These are phyloP conservation scores for Pezicula carpinea DNA, from an alignment of 2,329 filamentous ascomycete genomes.

Conservation along the genomic window DNA sequence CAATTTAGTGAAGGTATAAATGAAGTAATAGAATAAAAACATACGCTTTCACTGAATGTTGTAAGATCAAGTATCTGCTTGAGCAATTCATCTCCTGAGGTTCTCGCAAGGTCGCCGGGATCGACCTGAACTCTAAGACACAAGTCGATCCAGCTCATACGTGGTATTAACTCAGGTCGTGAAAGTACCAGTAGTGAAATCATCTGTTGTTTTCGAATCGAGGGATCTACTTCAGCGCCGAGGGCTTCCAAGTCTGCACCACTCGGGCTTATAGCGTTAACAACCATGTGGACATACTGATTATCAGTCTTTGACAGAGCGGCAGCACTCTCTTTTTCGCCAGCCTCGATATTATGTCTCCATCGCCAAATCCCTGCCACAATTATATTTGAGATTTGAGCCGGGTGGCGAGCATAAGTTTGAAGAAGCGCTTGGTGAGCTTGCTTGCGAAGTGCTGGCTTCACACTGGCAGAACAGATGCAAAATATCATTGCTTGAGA, in stretches of 20 bases:
- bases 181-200: slow-evolving; percentile 74
- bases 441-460: slow-evolving; percentile 59
- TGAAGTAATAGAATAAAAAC: slow-evolving; percentile 12
- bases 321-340: slow-evolving; percentile 76
- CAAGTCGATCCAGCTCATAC: slow-evolving; percentile 81
- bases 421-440: slow-evolving; percentile 56
- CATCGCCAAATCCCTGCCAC: slow-evolving; percentile 76
- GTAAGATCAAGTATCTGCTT: slow-evolving; percentile 56
- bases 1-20: slow-evolving; percentile 7
- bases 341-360: slow-evolving; percentile 60
- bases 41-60: slow-evolving; percentile 48
- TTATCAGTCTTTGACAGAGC: slow-evolving; percentile 59
- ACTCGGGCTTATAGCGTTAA: slow-evolving; percentile 60
- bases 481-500: slow-evolving; percentile 80
- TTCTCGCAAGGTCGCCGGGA: slow-evolving; percentile 70
- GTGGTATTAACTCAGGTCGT: slow-evolving; percentile 71
- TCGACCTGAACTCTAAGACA: slow-evolving; percentile 78
- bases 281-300: slow-evolving; percentile 55
- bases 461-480: slow-evolving; percentile 58
- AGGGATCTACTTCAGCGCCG: slow-evolving; percentile 38
- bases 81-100: slow-evolving; percentile 60
- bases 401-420: slow-evolving; percentile 58
- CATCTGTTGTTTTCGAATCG: slow-evolving; percentile 63
- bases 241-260: slow-evolving; percentile 43
- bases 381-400: slow-evolving; percentile 56